Evolutionary conservation across 495 filamentous ascomycete genomes (phyloP), one percentile per base, ranked within the genome.

Genomic region (Rhizodiscina lignyota): DNA sequence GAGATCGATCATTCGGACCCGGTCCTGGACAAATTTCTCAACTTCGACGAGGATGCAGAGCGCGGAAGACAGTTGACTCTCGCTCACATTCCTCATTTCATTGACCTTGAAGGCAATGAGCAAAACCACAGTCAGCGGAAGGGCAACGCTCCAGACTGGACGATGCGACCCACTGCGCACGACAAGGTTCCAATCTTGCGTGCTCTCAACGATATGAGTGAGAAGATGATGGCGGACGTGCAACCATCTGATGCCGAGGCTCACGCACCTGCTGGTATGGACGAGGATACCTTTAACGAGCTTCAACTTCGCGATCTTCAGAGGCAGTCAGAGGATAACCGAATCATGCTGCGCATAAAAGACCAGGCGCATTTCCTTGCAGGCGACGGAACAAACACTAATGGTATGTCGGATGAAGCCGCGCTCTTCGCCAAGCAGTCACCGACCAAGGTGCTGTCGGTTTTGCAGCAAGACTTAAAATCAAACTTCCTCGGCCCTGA

Each of bases 71-170:
- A 71, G 19, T 62, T 68, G 15, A 59, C 62, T 4, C 54, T 68
- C 18, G 38, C 46, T 12, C 64, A 79, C 39, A 68, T 97, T 13
- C 91, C 89, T 1, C 73, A 84, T 48, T 83, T 86, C 39, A 83
- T 96, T 36, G 79, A 97, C 56, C 48, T 97, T 22, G 83, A 85
- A 50, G 89, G 78, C 21, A 97, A 97, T 50, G 89, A 96, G 56
- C 79, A 81, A 49, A 82, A 96, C 49, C 68, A 92, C 51, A 80
- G 69, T 43, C 71, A 79, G 48, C 68, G 60, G 40, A 65, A 72
- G 45, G 87, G 87, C 28, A 96, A 96, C 51, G 64, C 73, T 30
- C 79, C 83, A 22, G 87, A 94, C 48, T 49, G 75, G 15, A 83
- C 84, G 34, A 94, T 96, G 87, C 67, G 81, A 30, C 83, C 83